Evolutionary conservation across 2,329 filamentous ascomycete species (phyloP), one percentile per base, ranked within the genome.

Genomic region (Raffaelea arxii): DNA sequence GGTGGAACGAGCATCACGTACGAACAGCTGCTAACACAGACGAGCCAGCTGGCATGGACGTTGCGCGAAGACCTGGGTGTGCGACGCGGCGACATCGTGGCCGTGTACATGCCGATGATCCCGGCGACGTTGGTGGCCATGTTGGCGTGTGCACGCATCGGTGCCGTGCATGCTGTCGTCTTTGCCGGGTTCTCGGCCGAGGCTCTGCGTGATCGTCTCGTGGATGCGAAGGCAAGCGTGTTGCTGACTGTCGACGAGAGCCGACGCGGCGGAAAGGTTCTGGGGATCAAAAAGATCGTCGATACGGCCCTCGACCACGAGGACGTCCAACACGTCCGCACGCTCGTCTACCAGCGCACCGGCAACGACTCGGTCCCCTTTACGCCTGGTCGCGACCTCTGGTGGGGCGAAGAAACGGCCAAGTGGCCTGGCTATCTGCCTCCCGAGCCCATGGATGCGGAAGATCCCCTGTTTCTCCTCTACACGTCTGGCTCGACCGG

Each of bases 371-470:
- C n/a, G n/a, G 82, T 97, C 19, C 90, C 91, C 53, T 91, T 85
- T 85, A 94, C 88, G 44, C 68, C 79, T 55, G 89, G 88, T 54
- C 82, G 92, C 59, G 92, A 98, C 67, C 76, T 79, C 62, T 98
- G 92, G 92, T 98, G 92, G 92, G 89, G 96, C 67, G 92, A 97
- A 71, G 91, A 97, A 76, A 82, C 91, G 46, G 87, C 94, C 64
- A 97, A 96, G 73, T 97, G 88, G 79, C 92, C 92, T 53, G 76
- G 80, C 58, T 97, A 97, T 74, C 83, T 94, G 61, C 74, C 90
- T 25, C 90, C 91, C 11, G 90, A 94, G 73, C 69, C 80, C 54
- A 84, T 98, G 77, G 87, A 78, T 72, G 86, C 92, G 1, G 92
- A 98, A 67, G 92, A 98, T 61, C 92, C 92, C 48, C 78, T 98